Percentiles rank a stretch among this genome's conserved stretches.
Conservation (phyloP, 1,284 basidiomycete species). For the Blastosporella zonata region DNA sequence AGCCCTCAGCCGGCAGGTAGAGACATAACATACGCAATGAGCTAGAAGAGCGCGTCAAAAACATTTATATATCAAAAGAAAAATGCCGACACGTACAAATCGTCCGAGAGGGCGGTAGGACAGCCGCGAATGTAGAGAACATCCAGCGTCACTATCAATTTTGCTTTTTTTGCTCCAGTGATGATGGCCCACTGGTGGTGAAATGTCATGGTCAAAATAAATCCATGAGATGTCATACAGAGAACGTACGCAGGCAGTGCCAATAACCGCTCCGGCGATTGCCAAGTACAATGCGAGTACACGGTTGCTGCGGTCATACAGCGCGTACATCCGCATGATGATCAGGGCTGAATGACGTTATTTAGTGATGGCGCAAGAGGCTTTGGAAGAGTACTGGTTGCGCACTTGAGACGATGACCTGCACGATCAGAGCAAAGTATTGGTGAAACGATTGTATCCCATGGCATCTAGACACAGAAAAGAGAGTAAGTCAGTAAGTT, state of each 20-base stretch:
- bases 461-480: constrained; percentile 16
- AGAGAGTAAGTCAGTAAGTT: neutral
- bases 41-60: constrained; percentile 2
- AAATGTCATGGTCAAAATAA: neutral
- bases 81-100: constrained; percentile 4
- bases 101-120: neutral
- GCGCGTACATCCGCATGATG: constrained; percentile 17
- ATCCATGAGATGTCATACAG: neutral
- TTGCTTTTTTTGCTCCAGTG: neutral
- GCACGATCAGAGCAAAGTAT: constrained; percentile 22
- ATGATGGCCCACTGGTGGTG: constrained; percentile 24
- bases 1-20: neutral
- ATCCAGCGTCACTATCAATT: neutral
- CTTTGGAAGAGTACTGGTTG: neutral
- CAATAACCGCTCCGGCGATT: constrained; percentile 22
- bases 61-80: too few species aligned
- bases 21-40: neutral
- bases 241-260: constrained; percentile 21
- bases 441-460: constrained; percentile 20
- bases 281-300: constrained; percentile 24
- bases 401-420: constrained; percentile 20
- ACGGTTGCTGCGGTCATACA: constrained; percentile 12
- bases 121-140: constrained; percentile 9
- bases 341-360: constrained; percentile 7
- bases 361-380: neutral